Evolutionary conservation across 1,139 yeast species (phyloP), one percentile per base, ranked within the genome.

Genomic region (Saccharomyces hybrid): DNA sequence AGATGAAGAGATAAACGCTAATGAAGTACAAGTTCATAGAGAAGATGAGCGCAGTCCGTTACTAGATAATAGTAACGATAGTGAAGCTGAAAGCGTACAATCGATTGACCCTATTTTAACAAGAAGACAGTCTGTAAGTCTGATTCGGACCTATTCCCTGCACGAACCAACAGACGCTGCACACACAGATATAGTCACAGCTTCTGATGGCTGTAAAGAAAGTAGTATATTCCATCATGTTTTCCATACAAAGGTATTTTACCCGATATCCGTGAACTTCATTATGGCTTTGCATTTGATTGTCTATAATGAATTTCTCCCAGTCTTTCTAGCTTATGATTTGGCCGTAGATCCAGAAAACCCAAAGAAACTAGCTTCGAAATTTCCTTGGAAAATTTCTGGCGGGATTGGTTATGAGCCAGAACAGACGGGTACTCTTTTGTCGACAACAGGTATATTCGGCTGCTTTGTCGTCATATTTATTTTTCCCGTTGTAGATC

Each of bases 251-350:
- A 68, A 70, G 5, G 79, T 77, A 16, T 65, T 78, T 46, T 71
- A 71, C 49, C 75, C 80, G 5, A 73, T 79, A 47, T 51, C 70
- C 14, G 73, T 75, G 44, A 76, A 75, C 61, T 74, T 78, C 55
- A 63, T 77, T 52, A 68, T 80, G 55, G 70, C 80, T 8, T 71
- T 81, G 56, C 85, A 81, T 61, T 67, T 74, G n/a, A 72, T 80
- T n/a, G 78, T 80, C 5, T 81, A 74, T 64, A 75, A 75, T 51
- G 87, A 83, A 65, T 80, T 83, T 58, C 68, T 82, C 48, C 87
- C 88, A 9, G 79, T 83, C 4, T 78, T 80, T 55, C 68, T 82
- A 25, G 84, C 86, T 0, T 74, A 81, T n/a, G 71, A 74, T 42
- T 70, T 78, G 50, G 70, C 59, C 1, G 56, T 58, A 38, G 64